phyloP scores from a whole-genome alignment of 352 stramenopile genomes.

The Phytopythium boreale region DNA sequence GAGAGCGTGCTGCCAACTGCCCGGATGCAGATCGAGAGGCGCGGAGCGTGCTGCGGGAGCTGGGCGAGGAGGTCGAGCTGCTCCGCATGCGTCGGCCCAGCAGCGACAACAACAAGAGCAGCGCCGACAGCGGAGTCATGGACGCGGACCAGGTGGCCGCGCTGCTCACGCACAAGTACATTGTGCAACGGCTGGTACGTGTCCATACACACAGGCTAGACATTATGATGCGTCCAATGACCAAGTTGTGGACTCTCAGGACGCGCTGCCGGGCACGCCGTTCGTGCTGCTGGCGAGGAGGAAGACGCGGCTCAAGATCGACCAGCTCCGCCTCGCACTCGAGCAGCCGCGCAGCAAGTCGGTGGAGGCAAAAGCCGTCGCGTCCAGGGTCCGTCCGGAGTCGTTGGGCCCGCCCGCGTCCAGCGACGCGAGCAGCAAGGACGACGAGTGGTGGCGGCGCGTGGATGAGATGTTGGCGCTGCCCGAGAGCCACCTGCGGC shows the following conservation, averaged over 20 bases:
- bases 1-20: background rate
- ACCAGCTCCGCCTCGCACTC: conserved; percentile 23
- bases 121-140: background rate
- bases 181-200: conserved; percentile 29
- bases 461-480: conserved; percentile 17
- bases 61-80: conserved; percentile 43
- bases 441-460: background rate
- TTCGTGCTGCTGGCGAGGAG: conserved; percentile 45
- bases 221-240: no score
- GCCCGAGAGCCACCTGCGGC: conserved; percentile 29
- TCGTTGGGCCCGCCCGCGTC: no score
- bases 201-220: no score
- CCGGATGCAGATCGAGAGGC: conserved; percentile 34
- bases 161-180: conserved; percentile 47
- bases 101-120: background rate
- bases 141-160: conserved; percentile 16
- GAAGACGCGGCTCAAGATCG: conserved; percentile 46
- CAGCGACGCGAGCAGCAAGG: background rate
- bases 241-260: no score
- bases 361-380: no score
- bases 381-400: background rate
- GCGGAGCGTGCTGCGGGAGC: conserved; percentile 31
- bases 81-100: conserved; percentile 7
- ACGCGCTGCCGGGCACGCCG: conserved; percentile 36
- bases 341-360: background rate